phyloP scores from a whole-genome alignment of 768 basidiomycete genomes.

The Russula compacta region DNA sequence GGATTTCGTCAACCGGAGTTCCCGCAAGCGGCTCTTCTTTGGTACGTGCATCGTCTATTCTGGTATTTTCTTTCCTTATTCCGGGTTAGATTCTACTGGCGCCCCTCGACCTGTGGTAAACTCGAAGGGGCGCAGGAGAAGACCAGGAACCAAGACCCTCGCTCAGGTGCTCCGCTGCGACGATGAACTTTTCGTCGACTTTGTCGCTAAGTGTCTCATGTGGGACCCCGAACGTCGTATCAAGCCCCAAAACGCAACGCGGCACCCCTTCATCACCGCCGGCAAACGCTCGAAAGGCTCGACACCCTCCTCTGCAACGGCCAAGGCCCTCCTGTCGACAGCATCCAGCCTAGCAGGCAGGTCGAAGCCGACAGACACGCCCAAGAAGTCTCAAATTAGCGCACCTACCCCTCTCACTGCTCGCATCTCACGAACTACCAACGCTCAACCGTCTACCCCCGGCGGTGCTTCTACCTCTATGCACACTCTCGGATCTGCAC shows the following conservation, averaged over 20 bases:
- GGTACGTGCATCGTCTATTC: constrained; percentile 41
- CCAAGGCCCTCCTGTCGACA: constrained; percentile 51
- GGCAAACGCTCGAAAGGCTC: constrained; percentile 44
- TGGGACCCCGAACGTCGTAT: constrained; percentile 97
- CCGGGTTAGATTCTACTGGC: constrained; percentile 73
- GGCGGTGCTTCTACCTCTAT: constrained; percentile 33
- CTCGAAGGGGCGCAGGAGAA: constrained; percentile 87
- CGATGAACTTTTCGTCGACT: constrained; percentile 94
- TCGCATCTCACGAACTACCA: constrained; percentile 51
- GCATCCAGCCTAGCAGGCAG: constrained; percentile 44
- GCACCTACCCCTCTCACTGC: constrained; percentile 84
- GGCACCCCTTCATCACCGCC: constrained; percentile 80
- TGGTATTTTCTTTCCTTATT: not conserved
- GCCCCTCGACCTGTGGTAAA: constrained; percentile 89
- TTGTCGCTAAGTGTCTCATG: constrained; percentile 91
- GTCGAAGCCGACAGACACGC: constrained; percentile 59
- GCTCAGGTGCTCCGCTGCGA: constrained; percentile 84
- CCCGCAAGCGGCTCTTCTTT: constrained; percentile 91
- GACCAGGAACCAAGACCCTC: constrained; percentile 86
- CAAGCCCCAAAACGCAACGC: constrained; percentile 86
- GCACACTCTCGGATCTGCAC: constrained; percentile 52
- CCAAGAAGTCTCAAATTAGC: constrained; percentile 85
- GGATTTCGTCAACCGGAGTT: constrained; percentile 88
- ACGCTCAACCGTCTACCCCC: constrained; percentile 50
- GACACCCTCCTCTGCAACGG: constrained; percentile 33